Percentiles rank a stretch among this genome's conserved stretches.
Conservation (phyloP, 306 rosid species). For the Betula pendula region DNA sequence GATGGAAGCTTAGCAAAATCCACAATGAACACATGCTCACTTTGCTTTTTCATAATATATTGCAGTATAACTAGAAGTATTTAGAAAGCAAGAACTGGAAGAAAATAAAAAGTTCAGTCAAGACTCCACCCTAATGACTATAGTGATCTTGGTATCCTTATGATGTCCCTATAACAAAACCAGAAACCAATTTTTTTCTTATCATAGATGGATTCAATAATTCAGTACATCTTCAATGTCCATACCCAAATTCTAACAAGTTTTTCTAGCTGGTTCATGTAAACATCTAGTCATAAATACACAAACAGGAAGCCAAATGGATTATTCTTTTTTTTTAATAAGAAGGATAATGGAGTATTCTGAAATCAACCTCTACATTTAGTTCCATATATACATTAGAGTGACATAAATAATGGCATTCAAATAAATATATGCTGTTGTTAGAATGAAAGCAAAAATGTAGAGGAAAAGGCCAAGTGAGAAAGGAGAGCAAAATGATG, state of each 20-base stretch:
- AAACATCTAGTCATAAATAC: not conserved
- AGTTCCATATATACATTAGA: not conserved
- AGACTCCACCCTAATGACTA: no score
- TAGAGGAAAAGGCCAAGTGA: not conserved
- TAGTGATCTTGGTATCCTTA: no score
- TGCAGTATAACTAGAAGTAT: no score
- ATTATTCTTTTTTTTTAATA: no score
- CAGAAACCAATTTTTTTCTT: not conserved
- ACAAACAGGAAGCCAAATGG: not conserved
- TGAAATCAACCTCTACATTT: not conserved
- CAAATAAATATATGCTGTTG: not conserved
- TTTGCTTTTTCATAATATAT: no score
- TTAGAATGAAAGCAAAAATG: conserved; percentile 10
- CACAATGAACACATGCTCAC: no score
- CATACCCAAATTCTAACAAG: not conserved
- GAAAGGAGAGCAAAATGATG: conserved; percentile 8
- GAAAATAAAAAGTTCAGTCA: no score
- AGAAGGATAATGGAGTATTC: not conserved
- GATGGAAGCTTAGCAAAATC: no score
- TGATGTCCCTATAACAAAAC: not conserved
- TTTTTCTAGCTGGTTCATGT: not conserved
- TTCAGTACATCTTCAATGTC: not conserved
- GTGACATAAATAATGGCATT: not conserved
- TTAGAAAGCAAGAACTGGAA: no score
- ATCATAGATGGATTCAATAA: not conserved